Base-by-base conservation (phyloP, 306 rosid genomes). In the Lathyrus sativus region DNA sequence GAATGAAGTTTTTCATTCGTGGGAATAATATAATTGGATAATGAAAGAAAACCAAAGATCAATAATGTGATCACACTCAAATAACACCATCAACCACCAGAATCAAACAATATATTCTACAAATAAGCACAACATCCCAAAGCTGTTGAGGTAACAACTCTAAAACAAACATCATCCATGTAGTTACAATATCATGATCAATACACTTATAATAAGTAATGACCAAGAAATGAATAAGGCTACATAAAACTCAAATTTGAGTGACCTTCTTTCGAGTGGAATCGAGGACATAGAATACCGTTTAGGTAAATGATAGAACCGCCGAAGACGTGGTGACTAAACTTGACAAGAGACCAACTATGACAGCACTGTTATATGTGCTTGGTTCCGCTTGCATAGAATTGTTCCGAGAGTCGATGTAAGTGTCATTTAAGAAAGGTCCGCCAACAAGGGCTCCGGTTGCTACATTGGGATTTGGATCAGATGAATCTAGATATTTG, bases 401-500 rank as follows among this genome's bases (percentile, higher is more conserved):
- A 71, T 90, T 95, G 90, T 95, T 91, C 76, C 99, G 82, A 33
- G 84, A 62, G 50, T 95, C 97, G 9, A 65, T 75, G 75, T 58
- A 95, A 26, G 97, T 85, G 42, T 81, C 99, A 7, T 95, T 95
- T 22, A 70, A 70, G 78, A 90, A 95, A 5, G 99, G 99, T 11
- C 97, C 99, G 8, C 99, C 99, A 18, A 95, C 88, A 48, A 95
- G 97, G 69, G 95, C 99, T 74, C 99, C 99, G 18, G 74, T 73
- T 29, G 99, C 99, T 59, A 81, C 73, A 68, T 95, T 95, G 8
- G 99, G 97, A 81, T 95, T 95, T 43, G 95, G 96, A 17, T 80
- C 57, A 7, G 89, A 43, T 11, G 97, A 90, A 0, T 81, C 59
- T 13, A 95, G 88, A 84, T 83, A 95, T 80, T 66, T 0, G 74